Conservation (phyloP, 768 basidiomycete species). For the Termitomyces sp. region DNA sequence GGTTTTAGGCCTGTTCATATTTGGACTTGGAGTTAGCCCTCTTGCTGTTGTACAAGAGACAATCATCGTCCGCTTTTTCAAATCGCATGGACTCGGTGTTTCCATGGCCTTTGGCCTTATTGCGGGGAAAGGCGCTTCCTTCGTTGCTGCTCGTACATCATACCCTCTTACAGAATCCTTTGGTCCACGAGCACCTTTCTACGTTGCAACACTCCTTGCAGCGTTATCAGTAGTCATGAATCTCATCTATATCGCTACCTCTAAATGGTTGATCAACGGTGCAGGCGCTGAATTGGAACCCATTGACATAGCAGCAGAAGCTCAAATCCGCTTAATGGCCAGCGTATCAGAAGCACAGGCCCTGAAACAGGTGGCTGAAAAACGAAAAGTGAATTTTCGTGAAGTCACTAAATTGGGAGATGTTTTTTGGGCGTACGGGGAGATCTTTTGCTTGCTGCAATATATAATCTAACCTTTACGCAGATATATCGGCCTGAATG, state of each 20-base stretch:
- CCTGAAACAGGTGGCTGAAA: constrained; percentile 62
- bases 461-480: constrained; percentile 2
- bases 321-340: constrained; percentile 39
- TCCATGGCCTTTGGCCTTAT: constrained; percentile 83
- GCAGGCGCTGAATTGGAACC: constrained; percentile 65
- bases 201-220: constrained; percentile 61
- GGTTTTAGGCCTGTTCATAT: constrained; percentile 75
- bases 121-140: constrained; percentile 76
- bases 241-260: constrained; percentile 59
- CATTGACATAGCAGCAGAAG: constrained; percentile 56
- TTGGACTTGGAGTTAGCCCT: constrained; percentile 77
- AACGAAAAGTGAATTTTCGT: constrained; percentile 55
- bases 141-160: constrained; percentile 69
- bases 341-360: constrained; percentile 58
- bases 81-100: constrained; percentile 67
- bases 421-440: constrained; percentile 70
- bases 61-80: constrained; percentile 82
- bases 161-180: constrained; percentile 71
- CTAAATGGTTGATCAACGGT: constrained; percentile 60
- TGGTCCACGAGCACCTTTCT: constrained; percentile 73
- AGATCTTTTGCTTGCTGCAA: not conserved
- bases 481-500: constrained; percentile 73
- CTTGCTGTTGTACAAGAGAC: constrained; percentile 83
- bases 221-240: constrained; percentile 67
- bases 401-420: constrained; percentile 70